Conservation (phyloP, 2,329 filamentous ascomycete genomes). For the Calonectria pauciramosa region DNA sequence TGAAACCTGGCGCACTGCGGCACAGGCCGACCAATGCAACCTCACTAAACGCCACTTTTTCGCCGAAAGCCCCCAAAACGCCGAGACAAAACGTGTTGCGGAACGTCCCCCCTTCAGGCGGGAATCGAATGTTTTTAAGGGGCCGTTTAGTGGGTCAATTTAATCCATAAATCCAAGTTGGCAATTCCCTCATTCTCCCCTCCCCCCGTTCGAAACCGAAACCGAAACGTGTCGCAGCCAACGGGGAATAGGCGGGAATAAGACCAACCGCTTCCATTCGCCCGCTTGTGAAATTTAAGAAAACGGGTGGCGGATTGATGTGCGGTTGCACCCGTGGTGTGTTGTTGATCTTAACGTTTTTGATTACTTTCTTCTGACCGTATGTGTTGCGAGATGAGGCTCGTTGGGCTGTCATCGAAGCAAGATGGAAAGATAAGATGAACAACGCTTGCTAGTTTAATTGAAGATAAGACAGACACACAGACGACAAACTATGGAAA, state of each 20-base stretch:
- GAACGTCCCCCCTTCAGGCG: neutral
- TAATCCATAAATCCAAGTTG: too few species aligned
- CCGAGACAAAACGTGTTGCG: neutral
- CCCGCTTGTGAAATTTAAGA: neutral
- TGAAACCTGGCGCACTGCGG: neutral
- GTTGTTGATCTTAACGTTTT: neutral
- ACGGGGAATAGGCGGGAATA: constrained; percentile 19
- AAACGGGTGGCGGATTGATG: constrained; percentile 14
- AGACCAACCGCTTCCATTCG: neutral
- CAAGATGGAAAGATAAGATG: neutral
- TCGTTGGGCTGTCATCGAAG: neutral
- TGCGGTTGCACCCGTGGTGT: neutral
- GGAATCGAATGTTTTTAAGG: constrained; percentile 22
- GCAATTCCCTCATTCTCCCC: neutral
- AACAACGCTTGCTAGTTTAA: neutral
- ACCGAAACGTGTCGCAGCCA: neutral
- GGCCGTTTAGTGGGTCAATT: neutral
- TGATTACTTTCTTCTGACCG: neutral
- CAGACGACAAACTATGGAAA: too few species aligned
- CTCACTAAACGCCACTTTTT: neutral
- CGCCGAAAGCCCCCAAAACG: neutral
- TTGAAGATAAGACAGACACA: neutral
- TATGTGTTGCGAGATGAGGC: neutral
- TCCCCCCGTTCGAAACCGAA: constrained; percentile 2
- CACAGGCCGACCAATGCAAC: constrained; percentile 5